Conservation (phyloP, 2,329 filamentous ascomycete species). For the Colletotrichum zoysiae region DNA sequence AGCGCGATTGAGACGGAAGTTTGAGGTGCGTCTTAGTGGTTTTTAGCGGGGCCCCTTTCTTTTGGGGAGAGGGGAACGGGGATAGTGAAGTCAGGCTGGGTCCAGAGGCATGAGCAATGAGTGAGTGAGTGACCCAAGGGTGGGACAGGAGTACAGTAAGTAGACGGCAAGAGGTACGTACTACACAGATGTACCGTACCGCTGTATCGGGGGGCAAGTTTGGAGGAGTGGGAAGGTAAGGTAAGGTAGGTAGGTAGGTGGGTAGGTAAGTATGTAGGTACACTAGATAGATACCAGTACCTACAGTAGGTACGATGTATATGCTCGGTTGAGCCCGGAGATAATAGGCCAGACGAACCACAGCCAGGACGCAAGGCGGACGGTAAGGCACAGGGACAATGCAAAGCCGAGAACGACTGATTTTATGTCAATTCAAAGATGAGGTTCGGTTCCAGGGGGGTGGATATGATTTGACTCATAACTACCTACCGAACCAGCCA, state of each 20-base stretch:
- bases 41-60: conserved; percentile 40
- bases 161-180: conserved; percentile 23
- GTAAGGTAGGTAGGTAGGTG: background rate
- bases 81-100: conserved; percentile 34
- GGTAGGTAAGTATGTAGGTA: background rate
- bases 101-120: conserved; percentile 21
- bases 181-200: conserved; percentile 8
- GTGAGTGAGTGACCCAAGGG: conserved; percentile 4
- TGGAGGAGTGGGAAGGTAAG: background rate
- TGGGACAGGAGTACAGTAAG: conserved; percentile 2
- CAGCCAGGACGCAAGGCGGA: background rate
- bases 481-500: background rate
- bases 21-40: conserved; percentile 39
- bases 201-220: background rate
- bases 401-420: background rate
- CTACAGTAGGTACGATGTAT: no score
- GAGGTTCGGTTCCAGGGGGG: background rate
- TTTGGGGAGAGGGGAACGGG: conserved; percentile 26
- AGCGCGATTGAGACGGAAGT: conserved; percentile 37
- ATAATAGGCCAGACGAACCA: background rate
- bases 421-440: background rate
- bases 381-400: background rate
- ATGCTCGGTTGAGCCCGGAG: background rate
- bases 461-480: background rate
- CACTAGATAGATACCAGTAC: no score